phyloP scores from a whole-genome alignment of 2,329 filamentous ascomycete genomes.

The Myriosclerotinia duriaeana region DNA sequence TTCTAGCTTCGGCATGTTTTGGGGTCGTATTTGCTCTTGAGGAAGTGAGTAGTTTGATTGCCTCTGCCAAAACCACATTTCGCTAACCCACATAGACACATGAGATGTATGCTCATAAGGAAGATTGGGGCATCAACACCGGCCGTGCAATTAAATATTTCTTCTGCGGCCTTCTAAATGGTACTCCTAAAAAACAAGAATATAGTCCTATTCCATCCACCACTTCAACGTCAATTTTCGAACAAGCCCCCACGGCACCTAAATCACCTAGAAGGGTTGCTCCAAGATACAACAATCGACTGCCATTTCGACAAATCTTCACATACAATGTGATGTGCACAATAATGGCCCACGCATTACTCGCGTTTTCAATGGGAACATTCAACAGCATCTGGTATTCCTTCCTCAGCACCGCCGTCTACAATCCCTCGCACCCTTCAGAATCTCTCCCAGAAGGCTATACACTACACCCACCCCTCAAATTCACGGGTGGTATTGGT shows the following conservation, averaged over 20 bases:
- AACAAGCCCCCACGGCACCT: slow-evolving; percentile 21
- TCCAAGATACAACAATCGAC: slow-evolving; percentile 38
- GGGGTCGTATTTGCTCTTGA: slow-evolving; percentile 43
- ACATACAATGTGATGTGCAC: slow-evolving; percentile 47
- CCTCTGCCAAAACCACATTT: slow-evolving; percentile 23
- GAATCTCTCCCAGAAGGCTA: slow-evolving; percentile 50
- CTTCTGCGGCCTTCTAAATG: slow-evolving; percentile 26
- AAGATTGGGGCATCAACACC: slow-evolving; percentile 37
- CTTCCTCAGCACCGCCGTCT: slow-evolving; percentile 61
- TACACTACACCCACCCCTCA: slow-evolving; percentile 39
- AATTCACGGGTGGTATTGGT: slow-evolving; percentile 70
- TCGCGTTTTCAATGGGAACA: slow-evolving; percentile 60
- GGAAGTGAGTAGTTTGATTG: slow-evolving; percentile 31
- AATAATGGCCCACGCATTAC: slow-evolving; percentile 52
- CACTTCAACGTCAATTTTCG: slow-evolving; percentile 20
- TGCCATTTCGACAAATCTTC: slow-evolving; percentile 49
- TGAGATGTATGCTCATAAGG: slow-evolving; percentile 39
- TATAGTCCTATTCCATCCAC: slow-evolving; percentile 22
- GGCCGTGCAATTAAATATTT: slow-evolving; percentile 30
- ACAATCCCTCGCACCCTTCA: slow-evolving; percentile 35
- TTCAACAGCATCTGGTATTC: slow-evolving; percentile 62
- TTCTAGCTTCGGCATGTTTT: slow-evolving; percentile 40
- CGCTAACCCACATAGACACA: slow-evolving; percentile 40
- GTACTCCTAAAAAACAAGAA: slow-evolving; percentile 2
- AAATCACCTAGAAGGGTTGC: slow-evolving; percentile 34